Percentiles rank a stretch among this genome's conserved stretches.
These are phyloP conservation scores for Emergomyces orientalis DNA, from an alignment of 2,329 filamentous ascomycete genomes.

Conservation along the genomic window DNA sequence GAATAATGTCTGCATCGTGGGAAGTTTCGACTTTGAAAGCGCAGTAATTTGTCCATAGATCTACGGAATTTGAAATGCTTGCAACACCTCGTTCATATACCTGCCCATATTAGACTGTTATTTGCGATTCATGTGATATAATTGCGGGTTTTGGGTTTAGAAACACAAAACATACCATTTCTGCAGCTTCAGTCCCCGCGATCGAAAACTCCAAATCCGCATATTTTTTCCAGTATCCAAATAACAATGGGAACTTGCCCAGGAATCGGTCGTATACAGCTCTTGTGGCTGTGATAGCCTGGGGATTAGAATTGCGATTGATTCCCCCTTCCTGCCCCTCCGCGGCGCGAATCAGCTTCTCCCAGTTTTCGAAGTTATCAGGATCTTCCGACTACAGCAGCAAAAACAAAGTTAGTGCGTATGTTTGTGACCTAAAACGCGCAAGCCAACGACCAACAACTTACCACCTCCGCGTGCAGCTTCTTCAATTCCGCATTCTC, in stretches of 20 bases:
- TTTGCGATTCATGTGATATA: neutral
- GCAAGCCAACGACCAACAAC: conserved; percentile 26
- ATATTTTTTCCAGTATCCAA: conserved; percentile 99
- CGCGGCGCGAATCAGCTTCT: conserved; percentile 74
- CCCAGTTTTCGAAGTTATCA: conserved; percentile 92
- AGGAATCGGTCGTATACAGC: conserved; percentile 88
- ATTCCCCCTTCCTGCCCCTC: conserved; percentile 84
- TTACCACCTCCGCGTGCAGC: conserved; percentile 66
- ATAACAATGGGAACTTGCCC: conserved; percentile 86
- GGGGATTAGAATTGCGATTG: conserved; percentile 91
- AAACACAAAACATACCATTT: conserved; percentile 59
- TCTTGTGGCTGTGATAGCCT: conserved; percentile 78
- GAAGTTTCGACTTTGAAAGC: conserved; percentile 96
- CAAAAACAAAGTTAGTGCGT: conserved; percentile 5
- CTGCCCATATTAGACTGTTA: conserved; percentile 36
- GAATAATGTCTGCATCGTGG: conserved; percentile 85
- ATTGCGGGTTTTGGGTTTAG: neutral
- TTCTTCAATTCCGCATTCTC: conserved; percentile 75
- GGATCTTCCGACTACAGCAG: conserved; percentile 52
- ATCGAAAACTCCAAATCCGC: conserved; percentile 96
- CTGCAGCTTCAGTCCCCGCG: conserved; percentile 88
- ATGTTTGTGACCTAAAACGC: conserved; percentile 11
- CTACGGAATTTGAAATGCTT: conserved; percentile 85
- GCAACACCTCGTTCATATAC: conserved; percentile 93
- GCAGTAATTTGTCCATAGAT: conserved; percentile 96